A percentile compares a stretch with the other conserved stretches of the same genome.
Conservation (phyloP, 139 green algal genomes). For the Coelastrella sp. region DNA sequence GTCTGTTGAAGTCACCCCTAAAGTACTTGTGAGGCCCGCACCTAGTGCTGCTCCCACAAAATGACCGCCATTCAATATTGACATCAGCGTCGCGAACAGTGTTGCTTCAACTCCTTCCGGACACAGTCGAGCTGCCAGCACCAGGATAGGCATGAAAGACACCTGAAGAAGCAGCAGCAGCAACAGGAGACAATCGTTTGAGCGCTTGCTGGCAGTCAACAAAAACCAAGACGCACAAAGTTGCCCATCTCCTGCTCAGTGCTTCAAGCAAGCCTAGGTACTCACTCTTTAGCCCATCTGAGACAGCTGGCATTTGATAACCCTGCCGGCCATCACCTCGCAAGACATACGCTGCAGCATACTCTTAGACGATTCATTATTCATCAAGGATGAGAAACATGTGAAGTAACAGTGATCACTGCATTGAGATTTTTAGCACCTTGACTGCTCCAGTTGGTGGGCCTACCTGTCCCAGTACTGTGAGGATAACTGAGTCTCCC, state of each 20-base stretch:
- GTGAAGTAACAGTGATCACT: background rate
- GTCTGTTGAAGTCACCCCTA: slow-evolving; percentile 75
- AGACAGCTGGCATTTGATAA: background rate
- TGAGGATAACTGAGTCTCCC: slow-evolving; percentile 92
- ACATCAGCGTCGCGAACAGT: slow-evolving; percentile 98
- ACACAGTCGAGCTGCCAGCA: slow-evolving; percentile 87
- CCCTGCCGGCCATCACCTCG: background rate
- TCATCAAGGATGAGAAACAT: too few relatives aligned
- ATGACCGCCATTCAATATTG: slow-evolving; percentile 86
- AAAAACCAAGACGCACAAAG: too few relatives aligned
- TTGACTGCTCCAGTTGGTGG: background rate
- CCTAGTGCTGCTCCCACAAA: slow-evolving; percentile 77
- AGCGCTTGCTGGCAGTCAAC: too few relatives aligned
- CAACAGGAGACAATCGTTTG: background rate
- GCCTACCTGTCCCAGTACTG: slow-evolving; percentile 85
- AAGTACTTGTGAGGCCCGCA: slow-evolving; percentile 73
- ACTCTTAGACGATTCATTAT: too few relatives aligned
- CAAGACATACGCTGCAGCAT: background rate
- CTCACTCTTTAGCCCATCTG: background rate
- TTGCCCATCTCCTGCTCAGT: background rate
- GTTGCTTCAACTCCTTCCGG: slow-evolving; percentile 95
- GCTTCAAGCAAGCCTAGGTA: background rate
- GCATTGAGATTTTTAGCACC: background rate
- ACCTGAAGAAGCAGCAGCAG: slow-evolving; percentile 65
- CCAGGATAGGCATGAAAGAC: slow-evolving; percentile 97